phyloP scores from a whole-genome alignment of 1,284 basidiomycete genomes.

The Entoloma clypeatum region DNA sequence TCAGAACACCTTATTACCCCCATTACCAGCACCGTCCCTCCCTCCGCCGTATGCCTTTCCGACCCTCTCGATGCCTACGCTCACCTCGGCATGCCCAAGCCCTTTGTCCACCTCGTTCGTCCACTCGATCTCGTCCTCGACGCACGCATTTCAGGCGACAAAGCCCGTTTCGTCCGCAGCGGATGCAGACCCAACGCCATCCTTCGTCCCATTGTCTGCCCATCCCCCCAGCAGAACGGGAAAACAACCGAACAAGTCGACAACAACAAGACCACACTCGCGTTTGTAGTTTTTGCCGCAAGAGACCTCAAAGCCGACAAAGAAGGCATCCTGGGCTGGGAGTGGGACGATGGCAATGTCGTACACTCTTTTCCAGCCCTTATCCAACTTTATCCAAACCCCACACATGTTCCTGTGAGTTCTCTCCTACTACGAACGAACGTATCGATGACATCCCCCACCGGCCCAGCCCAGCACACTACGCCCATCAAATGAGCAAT shows the following conservation, averaged over 20 bases:
- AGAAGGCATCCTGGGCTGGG: slow-evolving; percentile 91
- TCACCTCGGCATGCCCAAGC: slow-evolving; percentile 68
- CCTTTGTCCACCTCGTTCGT: slow-evolving; percentile 78
- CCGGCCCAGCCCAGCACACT: slow-evolving; percentile 42
- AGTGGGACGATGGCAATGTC: slow-evolving; percentile 93
- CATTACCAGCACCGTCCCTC: slow-evolving; percentile 55
- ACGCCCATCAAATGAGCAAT: slow-evolving; percentile 60
- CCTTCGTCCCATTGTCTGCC: slow-evolving; percentile 71
- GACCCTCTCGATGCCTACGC: slow-evolving; percentile 71
- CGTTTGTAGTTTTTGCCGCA: slow-evolving; percentile 83
- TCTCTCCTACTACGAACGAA: slow-evolving; percentile 21
- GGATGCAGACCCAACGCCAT: slow-evolving; percentile 92
- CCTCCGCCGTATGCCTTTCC: slow-evolving; percentile 57
- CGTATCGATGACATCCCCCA: slow-evolving; percentile 3
- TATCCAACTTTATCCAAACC: slow-evolving; percentile 54
- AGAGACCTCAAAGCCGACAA: slow-evolving; percentile 76
- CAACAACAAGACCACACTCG: slow-evolving; percentile 45
- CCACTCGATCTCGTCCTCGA: slow-evolving; percentile 82
- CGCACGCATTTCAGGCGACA: slow-evolving; percentile 72
- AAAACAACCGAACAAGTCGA: slow-evolving; percentile 7
- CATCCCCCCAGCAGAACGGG: slow-evolving; percentile 22
- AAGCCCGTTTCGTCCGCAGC: slow-evolving; percentile 73
- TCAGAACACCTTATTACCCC: slow-evolving; percentile 50
- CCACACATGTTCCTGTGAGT: slow-evolving; percentile 57
- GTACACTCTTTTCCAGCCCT: slow-evolving; percentile 80